phyloP scores from a whole-genome alignment of 2,329 filamentous ascomycete genomes.

The Dactylella cylindrospora region DNA sequence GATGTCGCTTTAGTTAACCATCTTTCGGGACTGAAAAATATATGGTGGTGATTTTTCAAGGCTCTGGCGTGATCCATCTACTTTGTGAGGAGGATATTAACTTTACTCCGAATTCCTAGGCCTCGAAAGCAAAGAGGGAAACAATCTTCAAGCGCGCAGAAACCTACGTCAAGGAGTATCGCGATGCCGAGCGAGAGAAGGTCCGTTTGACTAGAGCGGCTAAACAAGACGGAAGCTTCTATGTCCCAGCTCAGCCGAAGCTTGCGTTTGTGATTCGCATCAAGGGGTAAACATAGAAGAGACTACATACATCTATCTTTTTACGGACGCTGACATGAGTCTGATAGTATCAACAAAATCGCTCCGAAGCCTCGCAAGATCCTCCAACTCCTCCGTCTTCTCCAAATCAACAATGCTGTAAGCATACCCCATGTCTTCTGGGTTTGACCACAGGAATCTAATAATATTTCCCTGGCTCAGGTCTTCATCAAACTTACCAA shows the following conservation, averaged over 20 bases:
- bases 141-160: slow-evolving; percentile 99
- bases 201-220: slow-evolving; percentile 84
- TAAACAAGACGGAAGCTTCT: slow-evolving; percentile 90
- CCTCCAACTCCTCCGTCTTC: slow-evolving; percentile 96
- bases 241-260: slow-evolving; percentile 91
- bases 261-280: slow-evolving; percentile 98
- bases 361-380: slow-evolving; percentile 99
- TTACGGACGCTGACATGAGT: slow-evolving; percentile 1
- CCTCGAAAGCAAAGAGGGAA: slow-evolving; percentile 97
- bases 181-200: slow-evolving; percentile 97
- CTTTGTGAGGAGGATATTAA: slow-evolving; percentile 49
- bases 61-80: no score
- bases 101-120: slow-evolving; percentile 61
- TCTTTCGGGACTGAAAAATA: slow-evolving; percentile 94
- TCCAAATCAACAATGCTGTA: slow-evolving; percentile 99
- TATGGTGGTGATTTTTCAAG: neutral
- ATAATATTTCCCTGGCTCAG: neutral
- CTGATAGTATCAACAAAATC: slow-evolving; percentile 98
- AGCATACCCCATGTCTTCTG: neutral
- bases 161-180: slow-evolving; percentile 99
- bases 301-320: neutral
- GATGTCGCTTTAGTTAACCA: slow-evolving; percentile 97
- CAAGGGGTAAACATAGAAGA: slow-evolving; percentile 71
- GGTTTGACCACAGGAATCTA: neutral
- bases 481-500: slow-evolving; percentile 96